Evolutionary conservation across 106 monocot genomes (phyloP).

Genomic region (Vanilla planifolia): DNA sequence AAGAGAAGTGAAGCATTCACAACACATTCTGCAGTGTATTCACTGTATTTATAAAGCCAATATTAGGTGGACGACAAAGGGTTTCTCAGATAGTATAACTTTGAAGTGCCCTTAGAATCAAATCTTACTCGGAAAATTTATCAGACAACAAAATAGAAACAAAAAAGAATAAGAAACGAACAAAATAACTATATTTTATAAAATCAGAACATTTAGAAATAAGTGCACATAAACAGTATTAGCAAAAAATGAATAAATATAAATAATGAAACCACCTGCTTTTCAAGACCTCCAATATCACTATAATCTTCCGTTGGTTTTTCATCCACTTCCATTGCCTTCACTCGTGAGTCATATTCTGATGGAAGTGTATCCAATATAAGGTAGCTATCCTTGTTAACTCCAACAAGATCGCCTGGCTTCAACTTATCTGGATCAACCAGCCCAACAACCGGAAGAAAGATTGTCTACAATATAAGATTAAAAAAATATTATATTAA

Average conservation of each 20-base stretch:
- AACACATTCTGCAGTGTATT: too few species aligned
- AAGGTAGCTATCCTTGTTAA: constrained; percentile 87
- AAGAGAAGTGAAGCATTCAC: too few species aligned
- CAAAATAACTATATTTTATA: constrained; percentile 6
- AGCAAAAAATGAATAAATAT: too few species aligned
- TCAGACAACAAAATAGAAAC: neutral
- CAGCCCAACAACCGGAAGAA: constrained; percentile 89
- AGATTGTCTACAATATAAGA: constrained; percentile 55
- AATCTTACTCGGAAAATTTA: neutral
- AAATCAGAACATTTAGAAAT: neutral
- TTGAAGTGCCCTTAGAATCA: too few species aligned
- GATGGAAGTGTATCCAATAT: constrained; percentile 97
- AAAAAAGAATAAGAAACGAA: constrained; percentile 2
- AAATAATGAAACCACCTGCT: constrained; percentile 45
- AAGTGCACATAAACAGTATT: neutral
- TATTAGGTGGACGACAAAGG: too few species aligned
- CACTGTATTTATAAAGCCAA: too few species aligned
- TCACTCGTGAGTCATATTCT: constrained; percentile 90
- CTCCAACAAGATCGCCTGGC: constrained; percentile 91
- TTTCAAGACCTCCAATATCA: constrained; percentile 96
- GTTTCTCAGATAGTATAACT: too few species aligned
- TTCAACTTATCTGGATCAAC: constrained; percentile 94
- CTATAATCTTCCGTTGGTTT: constrained; percentile 96
- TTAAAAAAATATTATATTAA: neutral
- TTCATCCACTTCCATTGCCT: constrained; percentile 98